Percentiles rank a stretch among this genome's conserved stretches.
phyloP scores from a whole-genome alignment of 164 flowering plant species.

The Santalum album region DNA sequence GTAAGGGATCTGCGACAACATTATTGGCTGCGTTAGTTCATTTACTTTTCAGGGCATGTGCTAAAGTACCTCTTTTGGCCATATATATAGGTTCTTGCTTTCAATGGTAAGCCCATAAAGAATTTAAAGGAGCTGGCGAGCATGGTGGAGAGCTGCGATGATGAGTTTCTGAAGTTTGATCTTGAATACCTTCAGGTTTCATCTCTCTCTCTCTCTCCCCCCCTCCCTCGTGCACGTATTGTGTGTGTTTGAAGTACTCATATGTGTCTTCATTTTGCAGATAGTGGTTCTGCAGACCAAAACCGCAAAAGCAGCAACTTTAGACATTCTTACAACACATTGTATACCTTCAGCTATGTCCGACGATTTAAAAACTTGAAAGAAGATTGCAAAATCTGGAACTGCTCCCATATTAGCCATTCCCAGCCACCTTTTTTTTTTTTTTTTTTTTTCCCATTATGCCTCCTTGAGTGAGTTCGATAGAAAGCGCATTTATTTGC shows the following conservation, averaged over 20 bases:
- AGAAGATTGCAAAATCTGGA: too few species aligned
- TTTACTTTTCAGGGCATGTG: too few species aligned
- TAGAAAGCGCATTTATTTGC: too few species aligned
- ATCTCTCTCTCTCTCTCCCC: too few species aligned
- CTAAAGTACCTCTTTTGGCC: too few species aligned
- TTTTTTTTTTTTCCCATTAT: too few species aligned
- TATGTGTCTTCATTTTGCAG: constrained; percentile 3
- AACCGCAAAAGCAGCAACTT: constrained; percentile 11
- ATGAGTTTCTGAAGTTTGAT: constrained; percentile 72
- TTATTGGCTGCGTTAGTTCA: too few species aligned
- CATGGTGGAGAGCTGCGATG: constrained; percentile 72
- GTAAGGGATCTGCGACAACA: constrained; percentile 15
- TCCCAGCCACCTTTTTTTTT: too few species aligned
- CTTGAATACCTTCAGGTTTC: constrained; percentile 79
- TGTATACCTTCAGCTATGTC: constrained; percentile 15
- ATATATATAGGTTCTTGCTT: constrained; percentile 57
- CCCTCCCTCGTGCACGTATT: too few species aligned
- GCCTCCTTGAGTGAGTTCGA: too few species aligned
- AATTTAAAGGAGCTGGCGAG: constrained; percentile 69
- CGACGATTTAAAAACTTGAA: constrained; percentile 11
- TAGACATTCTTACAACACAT: constrained; percentile 11
- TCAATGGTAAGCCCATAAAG: constrained; percentile 75
- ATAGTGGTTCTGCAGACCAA: constrained; percentile 11
- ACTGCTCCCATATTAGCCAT: too few species aligned
- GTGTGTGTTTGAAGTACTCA: neutral